Conservation (phyloP, 2,329 filamentous ascomycete species). For the Chaetomium sp. region DNA sequence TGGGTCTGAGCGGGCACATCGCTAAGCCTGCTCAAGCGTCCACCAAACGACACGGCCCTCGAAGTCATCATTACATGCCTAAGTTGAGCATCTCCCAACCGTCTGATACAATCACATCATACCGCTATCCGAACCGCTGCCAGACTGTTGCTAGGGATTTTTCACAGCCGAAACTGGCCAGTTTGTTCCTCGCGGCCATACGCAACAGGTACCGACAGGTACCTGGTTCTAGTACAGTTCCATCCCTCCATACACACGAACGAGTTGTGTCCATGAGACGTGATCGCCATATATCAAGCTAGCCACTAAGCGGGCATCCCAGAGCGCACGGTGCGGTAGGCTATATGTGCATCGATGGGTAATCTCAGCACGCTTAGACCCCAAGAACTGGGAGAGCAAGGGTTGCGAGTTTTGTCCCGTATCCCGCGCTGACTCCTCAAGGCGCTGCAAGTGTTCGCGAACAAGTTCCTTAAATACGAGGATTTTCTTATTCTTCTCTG, state of each 20-base stretch:
- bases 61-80: constrained; percentile 18
- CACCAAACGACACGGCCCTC: neutral
- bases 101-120: neutral
- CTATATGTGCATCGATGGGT: constrained; percentile 3
- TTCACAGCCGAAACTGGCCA: neutral
- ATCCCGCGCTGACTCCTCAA: neutral
- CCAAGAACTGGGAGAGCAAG: neutral
- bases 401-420: neutral
- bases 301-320: constrained; percentile 1
- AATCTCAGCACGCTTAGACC: neutral
- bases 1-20: neutral
- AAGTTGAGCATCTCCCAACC: constrained; percentile 16
- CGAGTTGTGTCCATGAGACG: neutral
- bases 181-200: neutral
- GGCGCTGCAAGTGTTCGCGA: neutral
- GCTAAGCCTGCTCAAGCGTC: constrained; percentile 7
- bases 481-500: neutral
- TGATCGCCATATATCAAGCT: neutral
- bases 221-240: neutral
- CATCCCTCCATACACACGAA: neutral
- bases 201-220: too few species aligned
- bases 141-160: neutral
- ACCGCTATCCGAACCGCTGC: neutral
- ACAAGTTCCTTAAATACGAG: neutral
- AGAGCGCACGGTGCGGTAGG: neutral